Conservation (phyloP, 257 asterid species). For the Jaltomata sinuosa region DNA sequence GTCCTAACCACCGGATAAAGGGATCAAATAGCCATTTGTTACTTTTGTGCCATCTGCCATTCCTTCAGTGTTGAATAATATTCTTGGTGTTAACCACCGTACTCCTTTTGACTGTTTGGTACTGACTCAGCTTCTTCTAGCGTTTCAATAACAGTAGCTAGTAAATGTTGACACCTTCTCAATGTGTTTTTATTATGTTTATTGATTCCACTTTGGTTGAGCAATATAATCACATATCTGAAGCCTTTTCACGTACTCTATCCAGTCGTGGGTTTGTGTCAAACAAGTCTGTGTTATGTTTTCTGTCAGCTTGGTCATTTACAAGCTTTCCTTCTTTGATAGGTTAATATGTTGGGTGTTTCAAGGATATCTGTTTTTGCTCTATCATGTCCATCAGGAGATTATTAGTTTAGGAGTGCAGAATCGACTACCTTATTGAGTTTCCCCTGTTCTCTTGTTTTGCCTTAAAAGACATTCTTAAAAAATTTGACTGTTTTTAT, state of each 20-base stretch:
- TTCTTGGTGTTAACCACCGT: neutral
- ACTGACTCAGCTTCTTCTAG: neutral
- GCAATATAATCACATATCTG: neutral
- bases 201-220: neutral
- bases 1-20: neutral
- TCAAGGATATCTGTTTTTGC: neutral
- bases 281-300: neutral
- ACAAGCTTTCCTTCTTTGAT: neutral
- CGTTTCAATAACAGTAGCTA: neutral
- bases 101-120: neutral
- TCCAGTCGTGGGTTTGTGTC: neutral
- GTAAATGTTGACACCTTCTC: neutral
- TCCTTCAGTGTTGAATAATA: neutral
- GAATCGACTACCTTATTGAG: neutral
- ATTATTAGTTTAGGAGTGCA: neutral
- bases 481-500: neutral
- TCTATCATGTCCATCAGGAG: neutral
- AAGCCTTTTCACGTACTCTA: neutral
- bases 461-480: neutral
- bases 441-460: neutral
- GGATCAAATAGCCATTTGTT: neutral
- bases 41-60: neutral
- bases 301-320: neutral
- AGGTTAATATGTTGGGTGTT: neutral
- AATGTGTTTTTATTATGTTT: neutral